Base-by-base conservation (phyloP, 176 grass and related monocot genomes). In the Secale cereale region DNA sequence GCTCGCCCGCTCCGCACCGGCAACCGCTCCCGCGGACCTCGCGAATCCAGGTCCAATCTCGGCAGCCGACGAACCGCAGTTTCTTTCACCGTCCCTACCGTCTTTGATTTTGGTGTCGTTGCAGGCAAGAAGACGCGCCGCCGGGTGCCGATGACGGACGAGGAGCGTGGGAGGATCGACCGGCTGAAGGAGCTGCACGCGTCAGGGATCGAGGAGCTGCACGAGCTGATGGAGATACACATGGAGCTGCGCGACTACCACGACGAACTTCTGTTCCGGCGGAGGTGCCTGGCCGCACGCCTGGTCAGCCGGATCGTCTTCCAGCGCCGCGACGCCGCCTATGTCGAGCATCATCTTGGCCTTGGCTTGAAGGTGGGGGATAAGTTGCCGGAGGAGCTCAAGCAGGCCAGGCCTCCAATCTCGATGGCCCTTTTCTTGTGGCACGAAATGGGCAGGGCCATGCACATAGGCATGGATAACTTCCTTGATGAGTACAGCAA, bases 241-340 rank as follows among this genome's bases (percentile, higher is more conserved):
- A 52, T 19, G 16, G 52, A 56, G 16, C 16, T 56, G 66, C 80
- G 50, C 46, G 20, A 40, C 32, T 23, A 17, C 48, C 2, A 14
- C 3, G 80, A 82, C 66, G 33, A 72, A 16, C 4, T 82, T 13
- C 50, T 72, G 32, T 82, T 59, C 80, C 13, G 36, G 15, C 80
- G 67, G 33, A 82, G 80, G 50, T 71, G 48, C 67, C 54, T 68
- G 66, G 48, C 50, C 15, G 80, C 80, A 5, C 68, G 48, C n/a
- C 19, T 82, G 6, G 31, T 52, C 66, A 71, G 28, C 66, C 65
- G 56, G 0, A 26, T 82, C 48, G 22, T 56, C 66, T 8, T 54
- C 22, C 80, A 28, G 0, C 66, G 66, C 1, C 46, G 22, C 13
- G 32, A 40, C 2, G 33, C 43, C 7, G 80, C 48, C n/a, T 52